Base-by-base conservation (phyloP, 805 yeast species). In the Metschnikowia dekortorum region DNA sequence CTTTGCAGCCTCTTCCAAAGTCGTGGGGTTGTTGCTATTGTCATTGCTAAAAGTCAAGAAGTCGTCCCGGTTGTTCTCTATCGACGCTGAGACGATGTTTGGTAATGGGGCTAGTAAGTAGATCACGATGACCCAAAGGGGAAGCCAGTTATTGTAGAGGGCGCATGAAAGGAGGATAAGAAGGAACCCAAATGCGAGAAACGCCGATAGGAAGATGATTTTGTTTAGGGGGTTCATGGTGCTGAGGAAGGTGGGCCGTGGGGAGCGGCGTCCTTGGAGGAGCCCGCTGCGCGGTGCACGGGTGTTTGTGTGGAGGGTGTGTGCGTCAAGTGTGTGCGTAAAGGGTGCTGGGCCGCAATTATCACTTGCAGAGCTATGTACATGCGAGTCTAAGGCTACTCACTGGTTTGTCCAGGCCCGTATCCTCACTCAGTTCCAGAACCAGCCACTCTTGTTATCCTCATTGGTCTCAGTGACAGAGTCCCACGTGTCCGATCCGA, bases 41-140 rank as follows among this genome's bases (percentile, higher is more conserved):
- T 69, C 70, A 49, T 71, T 72, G 56, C 70, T 70, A 58, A 73
- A 73, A 3, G 76, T 73, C 46, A 74, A 64, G 57, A 74, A 74
- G 53, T 71, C 75, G 60, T 74, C 78, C 46, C 75, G 54, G 44
- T 65, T 56, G 50, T 57, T 67, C 44, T 72, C 77, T 31, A 73
- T 65, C 10, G 71, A 59, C 47, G 64, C 62, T 46, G 70, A 67
- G 26, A 71, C 55, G 46, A 73, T 71, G 52, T 73, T 74, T 40
- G 78, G 78, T 53, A 74, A 65, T 13, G 78, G 78, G 6, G 78
- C 78, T 44, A 71, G 48, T 48, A 74, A 66, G 57, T 73, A 74
- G 47, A 73, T 69, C 42, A 66, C 57, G 33, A 74, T 72, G 31
- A 73, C 78, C 76, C 76, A 57, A 8, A 57, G 61, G 42, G 61